phyloP scores from a whole-genome alignment of 495 filamentous ascomycete genomes.

The Lophiotrema nucula region DNA sequence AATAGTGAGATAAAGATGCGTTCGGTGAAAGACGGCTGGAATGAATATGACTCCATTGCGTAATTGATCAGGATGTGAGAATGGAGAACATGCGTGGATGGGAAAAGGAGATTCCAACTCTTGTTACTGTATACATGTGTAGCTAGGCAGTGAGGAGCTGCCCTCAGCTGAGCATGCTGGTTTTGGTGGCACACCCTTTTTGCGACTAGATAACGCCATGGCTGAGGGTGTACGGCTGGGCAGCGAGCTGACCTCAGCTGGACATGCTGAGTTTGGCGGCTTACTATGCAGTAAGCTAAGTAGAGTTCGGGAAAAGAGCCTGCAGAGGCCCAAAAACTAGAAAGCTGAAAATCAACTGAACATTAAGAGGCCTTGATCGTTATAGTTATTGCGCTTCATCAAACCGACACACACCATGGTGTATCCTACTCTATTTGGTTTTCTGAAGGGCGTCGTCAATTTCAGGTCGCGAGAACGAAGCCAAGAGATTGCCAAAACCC shows the following conservation, averaged over 20 bases:
- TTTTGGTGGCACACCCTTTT: constrained; percentile 6
- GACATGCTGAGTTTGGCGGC: constrained; percentile 14
- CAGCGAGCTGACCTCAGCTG: constrained; percentile 15
- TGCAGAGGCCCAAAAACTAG: constrained; percentile 10
- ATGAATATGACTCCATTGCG: constrained; percentile 16
- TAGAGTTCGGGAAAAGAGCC: neutral
- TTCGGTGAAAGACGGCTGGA: constrained; percentile 17
- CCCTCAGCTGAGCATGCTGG: constrained; percentile 7
- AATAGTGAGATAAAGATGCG: constrained; percentile 35
- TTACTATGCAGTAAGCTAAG: constrained; percentile 9
- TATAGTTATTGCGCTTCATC: constrained; percentile 6
- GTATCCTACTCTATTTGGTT: constrained; percentile 7
- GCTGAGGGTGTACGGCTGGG: neutral
- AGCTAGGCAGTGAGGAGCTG: constrained; percentile 9
- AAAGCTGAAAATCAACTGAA: constrained; percentile 13
- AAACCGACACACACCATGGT: constrained; percentile 13
- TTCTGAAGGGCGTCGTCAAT: constrained; percentile 18
- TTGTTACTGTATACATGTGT: constrained; percentile 15
- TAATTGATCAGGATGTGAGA: constrained; percentile 18
- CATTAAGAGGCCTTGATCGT: constrained; percentile 15
- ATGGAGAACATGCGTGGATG: constrained; percentile 4
- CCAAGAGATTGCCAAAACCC: constrained; percentile 16
- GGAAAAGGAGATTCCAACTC: constrained; percentile 3
- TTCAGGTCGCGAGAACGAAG: constrained; percentile 9
- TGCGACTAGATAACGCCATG: constrained; percentile 4